A percentile compares a stretch with the other conserved stretches of the same genome.
These are phyloP conservation scores for Malassezia yamatoensis DNA, from an alignment of 1,284 basidiomycete species.

Conservation along the genomic window DNA sequence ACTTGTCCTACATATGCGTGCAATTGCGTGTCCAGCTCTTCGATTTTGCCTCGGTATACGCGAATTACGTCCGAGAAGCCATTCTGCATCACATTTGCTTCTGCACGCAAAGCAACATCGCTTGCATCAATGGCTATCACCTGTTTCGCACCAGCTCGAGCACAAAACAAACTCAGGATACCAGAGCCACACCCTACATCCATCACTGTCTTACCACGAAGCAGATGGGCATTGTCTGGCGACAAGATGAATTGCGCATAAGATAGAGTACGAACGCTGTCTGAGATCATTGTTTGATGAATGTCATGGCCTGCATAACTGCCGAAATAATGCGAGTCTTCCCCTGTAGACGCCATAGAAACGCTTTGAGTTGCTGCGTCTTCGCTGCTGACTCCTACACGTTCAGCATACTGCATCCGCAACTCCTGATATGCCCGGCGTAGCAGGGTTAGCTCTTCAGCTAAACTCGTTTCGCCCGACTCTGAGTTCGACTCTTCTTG, in stretches of 20 bases:
- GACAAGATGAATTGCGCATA: constrained; percentile 79
- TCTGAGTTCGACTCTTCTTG: neutral
- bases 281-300: constrained; percentile 59
- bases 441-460: constrained; percentile 12
- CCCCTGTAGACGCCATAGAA: constrained; percentile 54
- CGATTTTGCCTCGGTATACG: constrained; percentile 76
- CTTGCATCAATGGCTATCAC: constrained; percentile 91
- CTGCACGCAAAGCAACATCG: constrained; percentile 70
- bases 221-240: constrained; percentile 64
- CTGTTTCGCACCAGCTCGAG: constrained; percentile 76
- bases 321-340: constrained; percentile 89
- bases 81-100: constrained; percentile 70
- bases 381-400: constrained; percentile 13
- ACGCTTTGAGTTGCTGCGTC: neutral
- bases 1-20: constrained; percentile 61
- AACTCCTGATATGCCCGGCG: constrained; percentile 17
- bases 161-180: constrained; percentile 85
- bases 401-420: constrained; percentile 14
- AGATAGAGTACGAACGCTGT: constrained; percentile 81
- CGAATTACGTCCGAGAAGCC: constrained; percentile 64
- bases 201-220: constrained; percentile 75
- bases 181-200: constrained; percentile 63
- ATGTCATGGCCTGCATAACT: constrained; percentile 79
- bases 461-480: neutral
- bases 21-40: constrained; percentile 63